Evolutionary conservation across 331 rosid genomes (phyloP).

Genomic region (Rhamnella rubrinervis): DNA sequence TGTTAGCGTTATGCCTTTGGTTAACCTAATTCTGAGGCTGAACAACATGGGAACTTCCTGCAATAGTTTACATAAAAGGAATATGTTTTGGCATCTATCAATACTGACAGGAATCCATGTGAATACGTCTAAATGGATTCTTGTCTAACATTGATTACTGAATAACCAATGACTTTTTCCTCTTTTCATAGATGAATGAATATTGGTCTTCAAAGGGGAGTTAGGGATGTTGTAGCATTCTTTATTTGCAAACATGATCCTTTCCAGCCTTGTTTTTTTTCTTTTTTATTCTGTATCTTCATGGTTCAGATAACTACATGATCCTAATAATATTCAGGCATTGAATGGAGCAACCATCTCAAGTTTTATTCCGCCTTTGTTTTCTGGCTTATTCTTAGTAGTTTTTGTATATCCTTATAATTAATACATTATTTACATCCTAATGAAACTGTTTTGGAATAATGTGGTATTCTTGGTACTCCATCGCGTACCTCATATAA

Average conservation of each 20-base stretch:
- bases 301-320: too few relatives aligned
- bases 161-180: too few relatives aligned
- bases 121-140: too few relatives aligned
- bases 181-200: too few relatives aligned
- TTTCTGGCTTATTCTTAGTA: not conserved
- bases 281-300: too few relatives aligned
- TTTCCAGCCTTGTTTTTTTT: too few relatives aligned
- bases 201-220: too few relatives aligned
- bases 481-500: not conserved
- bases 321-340: too few relatives aligned
- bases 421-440: not conserved
- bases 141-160: too few relatives aligned
- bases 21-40: not conserved
- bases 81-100: not conserved
- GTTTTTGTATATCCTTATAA: too few relatives aligned
- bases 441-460: slow-evolving; percentile 1
- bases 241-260: too few relatives aligned
- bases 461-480: not conserved
- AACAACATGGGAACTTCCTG: not conserved
- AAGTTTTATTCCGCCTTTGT: not conserved
- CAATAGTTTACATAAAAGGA: not conserved
- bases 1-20: not conserved
- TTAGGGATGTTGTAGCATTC: too few relatives aligned
- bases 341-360: not conserved
- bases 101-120: not conserved